Percentiles rank a stretch among this genome's conserved stretches.
These are phyloP conservation scores for Paracoccidioides brasiliensis DNA, from an alignment of 2,329 filamentous ascomycete species.

Conservation along the genomic window DNA sequence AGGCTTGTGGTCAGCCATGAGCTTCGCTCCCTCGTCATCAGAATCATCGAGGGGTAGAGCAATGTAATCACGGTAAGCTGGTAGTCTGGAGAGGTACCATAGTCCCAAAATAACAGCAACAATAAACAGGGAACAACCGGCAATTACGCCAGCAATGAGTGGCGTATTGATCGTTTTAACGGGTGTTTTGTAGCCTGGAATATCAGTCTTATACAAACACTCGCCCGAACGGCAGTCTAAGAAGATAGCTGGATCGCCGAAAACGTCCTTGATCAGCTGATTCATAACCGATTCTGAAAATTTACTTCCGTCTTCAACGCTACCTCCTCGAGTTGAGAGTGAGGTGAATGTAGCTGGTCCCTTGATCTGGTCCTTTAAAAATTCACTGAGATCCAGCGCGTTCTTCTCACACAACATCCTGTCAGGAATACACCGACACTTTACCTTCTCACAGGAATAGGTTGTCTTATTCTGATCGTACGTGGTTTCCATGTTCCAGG, in stretches of 20 bases:
- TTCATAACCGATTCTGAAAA: constrained; percentile 93
- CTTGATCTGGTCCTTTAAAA: constrained; percentile 67
- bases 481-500: constrained; percentile 55
- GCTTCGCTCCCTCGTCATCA: constrained; percentile 71
- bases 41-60: constrained; percentile 77
- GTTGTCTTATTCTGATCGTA: constrained; percentile 64
- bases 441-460: constrained; percentile 73
- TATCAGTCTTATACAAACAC: constrained; percentile 82
- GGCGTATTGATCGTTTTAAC: constrained; percentile 95
- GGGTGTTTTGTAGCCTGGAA: constrained; percentile 78
- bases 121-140: constrained; percentile 70
- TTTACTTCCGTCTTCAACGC: constrained; percentile 57
- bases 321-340: constrained; percentile 39
- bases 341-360: constrained; percentile 80
- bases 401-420: constrained; percentile 89
- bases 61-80: constrained; percentile 47
- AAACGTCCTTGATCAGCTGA: constrained; percentile 71
- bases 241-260: constrained; percentile 82
- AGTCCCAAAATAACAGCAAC: constrained; percentile 71
- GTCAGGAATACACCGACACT: constrained; percentile 76
- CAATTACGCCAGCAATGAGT: constrained; percentile 86
- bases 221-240: constrained; percentile 75
- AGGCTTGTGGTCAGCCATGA: constrained; percentile 85
- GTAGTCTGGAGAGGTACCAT: constrained; percentile 78
- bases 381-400: constrained; percentile 83